Evolutionary conservation across 2,329 filamentous ascomycete species (phyloP).

Genomic region (Albophoma yamanashiensis): DNA sequence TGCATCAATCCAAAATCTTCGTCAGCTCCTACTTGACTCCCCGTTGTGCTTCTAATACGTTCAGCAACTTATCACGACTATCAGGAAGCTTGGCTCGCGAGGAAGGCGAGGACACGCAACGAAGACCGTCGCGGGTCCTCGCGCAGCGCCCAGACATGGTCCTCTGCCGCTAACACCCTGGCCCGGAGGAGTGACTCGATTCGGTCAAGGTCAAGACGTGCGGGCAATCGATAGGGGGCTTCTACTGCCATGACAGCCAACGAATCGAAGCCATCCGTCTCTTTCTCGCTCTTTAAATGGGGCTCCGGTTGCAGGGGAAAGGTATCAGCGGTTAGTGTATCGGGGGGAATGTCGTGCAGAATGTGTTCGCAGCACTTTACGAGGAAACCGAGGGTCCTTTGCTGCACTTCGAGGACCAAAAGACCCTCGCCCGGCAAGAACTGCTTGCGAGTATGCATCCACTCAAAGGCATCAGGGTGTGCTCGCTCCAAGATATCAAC

Average conservation of each 20-base stretch:
- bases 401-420: constrained; percentile 38
- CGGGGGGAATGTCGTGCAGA: constrained; percentile 36
- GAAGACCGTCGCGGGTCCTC: too few species aligned
- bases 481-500: constrained; percentile 20
- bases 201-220: constrained; percentile 30
- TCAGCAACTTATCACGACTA: too few species aligned
- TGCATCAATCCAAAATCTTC: too few species aligned
- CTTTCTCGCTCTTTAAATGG: constrained; percentile 13
- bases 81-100: too few species aligned
- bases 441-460: constrained; percentile 21
- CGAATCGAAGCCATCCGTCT: constrained; percentile 22
- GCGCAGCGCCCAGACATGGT: constrained; percentile 43
- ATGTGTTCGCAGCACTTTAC: constrained; percentile 33
- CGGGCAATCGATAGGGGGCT: constrained; percentile 40
- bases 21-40: too few species aligned
- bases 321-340: constrained; percentile 14
- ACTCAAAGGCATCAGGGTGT: constrained; percentile 25
- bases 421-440: constrained; percentile 36
- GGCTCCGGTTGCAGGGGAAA: constrained; percentile 28
- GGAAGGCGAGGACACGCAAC: too few species aligned
- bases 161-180: constrained; percentile 29
- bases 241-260: constrained; percentile 32
- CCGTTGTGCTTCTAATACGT: too few species aligned
- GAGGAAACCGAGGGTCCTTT: constrained; percentile 35
- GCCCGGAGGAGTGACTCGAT: constrained; percentile 33